Evolutionary conservation across 2,329 filamentous ascomycete species (phyloP).

Genomic region (Ceratocystis huliohia): DNA sequence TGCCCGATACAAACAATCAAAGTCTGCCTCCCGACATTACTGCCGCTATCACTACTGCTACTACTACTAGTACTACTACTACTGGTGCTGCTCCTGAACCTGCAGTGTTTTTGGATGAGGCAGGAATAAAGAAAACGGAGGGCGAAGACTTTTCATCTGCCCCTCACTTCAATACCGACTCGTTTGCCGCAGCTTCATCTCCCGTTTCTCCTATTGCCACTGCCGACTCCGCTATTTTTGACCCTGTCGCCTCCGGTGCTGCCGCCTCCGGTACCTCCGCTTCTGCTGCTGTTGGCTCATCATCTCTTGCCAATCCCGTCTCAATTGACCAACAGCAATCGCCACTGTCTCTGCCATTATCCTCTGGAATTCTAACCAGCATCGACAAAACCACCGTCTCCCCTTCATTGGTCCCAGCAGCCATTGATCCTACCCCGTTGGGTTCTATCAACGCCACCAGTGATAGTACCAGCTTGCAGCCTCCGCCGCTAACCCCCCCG

Average conservation of each 20-base stretch:
- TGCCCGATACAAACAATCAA: constrained; percentile 2
- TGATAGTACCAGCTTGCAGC: neutral
- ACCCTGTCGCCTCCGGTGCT: neutral
- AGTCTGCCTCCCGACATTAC: too few species aligned
- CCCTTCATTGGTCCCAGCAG: neutral
- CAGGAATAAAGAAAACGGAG: neutral
- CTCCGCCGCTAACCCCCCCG: neutral
- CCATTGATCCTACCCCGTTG: neutral
- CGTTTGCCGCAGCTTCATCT: neutral
- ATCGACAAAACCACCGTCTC: neutral
- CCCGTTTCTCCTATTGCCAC: neutral
- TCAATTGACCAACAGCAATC: too few species aligned
- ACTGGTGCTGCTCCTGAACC: neutral
- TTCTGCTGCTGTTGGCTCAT: constrained; percentile 5
- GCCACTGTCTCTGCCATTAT: too few species aligned
- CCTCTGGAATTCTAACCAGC: neutral
- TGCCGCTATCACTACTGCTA: too few species aligned
- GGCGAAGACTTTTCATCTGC: constrained; percentile 1
- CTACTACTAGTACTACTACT: too few species aligned
- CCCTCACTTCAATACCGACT: neutral
- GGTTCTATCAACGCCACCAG: neutral
- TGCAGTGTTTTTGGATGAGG: neutral
- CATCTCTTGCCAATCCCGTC: neutral
- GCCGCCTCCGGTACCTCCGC: neutral
- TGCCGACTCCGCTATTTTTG: neutral